A percentile compares a stretch with the other conserved stretches of the same genome.
Conservation (phyloP, 805 yeast genomes). For the Helenozyma baotianmanensis region DNA sequence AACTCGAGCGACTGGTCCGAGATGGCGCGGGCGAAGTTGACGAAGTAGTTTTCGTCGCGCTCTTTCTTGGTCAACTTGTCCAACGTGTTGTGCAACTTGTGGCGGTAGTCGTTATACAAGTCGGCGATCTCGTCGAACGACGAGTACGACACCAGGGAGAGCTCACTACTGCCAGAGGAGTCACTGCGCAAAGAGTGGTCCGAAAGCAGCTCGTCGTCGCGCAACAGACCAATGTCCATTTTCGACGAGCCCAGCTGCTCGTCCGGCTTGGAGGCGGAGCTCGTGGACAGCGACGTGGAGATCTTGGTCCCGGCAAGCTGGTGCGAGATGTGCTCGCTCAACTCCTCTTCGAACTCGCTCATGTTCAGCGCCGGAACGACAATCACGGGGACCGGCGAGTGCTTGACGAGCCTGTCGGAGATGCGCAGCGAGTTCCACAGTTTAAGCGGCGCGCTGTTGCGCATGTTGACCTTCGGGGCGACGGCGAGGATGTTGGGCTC, state of each 20-base stretch:
- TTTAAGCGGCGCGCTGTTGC: slow-evolving; percentile 46
- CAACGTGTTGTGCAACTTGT: slow-evolving; percentile 16
- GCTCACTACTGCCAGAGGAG: slow-evolving; percentile 18
- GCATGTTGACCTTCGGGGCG: slow-evolving; percentile 47
- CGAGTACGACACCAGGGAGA: slow-evolving; percentile 29
- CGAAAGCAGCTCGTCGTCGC: slow-evolving; percentile 12
- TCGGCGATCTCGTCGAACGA: slow-evolving; percentile 38
- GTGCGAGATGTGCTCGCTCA: slow-evolving; percentile 31
- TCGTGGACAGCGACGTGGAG: neutral
- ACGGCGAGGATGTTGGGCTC: slow-evolving; percentile 56
- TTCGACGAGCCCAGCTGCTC: no score
- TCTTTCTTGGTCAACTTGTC: slow-evolving; percentile 11
- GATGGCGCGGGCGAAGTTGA: slow-evolving; percentile 22
- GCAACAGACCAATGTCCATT: neutral
- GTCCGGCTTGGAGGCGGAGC: neutral
- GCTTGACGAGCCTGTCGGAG: slow-evolving; percentile 60
- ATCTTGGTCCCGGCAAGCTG: neutral
- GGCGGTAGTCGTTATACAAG: slow-evolving; percentile 26
- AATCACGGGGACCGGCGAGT: slow-evolving; percentile 61
- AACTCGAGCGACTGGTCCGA: slow-evolving; percentile 32
- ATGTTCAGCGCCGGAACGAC: slow-evolving; percentile 60
- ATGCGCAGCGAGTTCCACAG: slow-evolving; percentile 61
- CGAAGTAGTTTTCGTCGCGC: slow-evolving; percentile 24
- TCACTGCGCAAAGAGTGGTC: slow-evolving; percentile 14
- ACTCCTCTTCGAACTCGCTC: slow-evolving; percentile 44